phyloP scores from a whole-genome alignment of 345 rosid species.

The Syzygium aromaticum region DNA sequence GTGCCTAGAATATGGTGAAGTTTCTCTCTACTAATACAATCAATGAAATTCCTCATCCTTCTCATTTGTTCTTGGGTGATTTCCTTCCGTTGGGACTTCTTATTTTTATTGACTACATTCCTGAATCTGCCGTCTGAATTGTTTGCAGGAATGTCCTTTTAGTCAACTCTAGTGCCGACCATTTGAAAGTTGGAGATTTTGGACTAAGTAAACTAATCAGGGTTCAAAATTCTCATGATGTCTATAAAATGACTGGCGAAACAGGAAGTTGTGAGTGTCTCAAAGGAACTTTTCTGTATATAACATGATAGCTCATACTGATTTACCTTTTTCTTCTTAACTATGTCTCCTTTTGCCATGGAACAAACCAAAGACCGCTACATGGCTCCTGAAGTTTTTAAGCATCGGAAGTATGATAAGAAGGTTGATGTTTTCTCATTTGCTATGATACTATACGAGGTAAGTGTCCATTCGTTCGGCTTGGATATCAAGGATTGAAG shows the following conservation, averaged over 20 bases:
- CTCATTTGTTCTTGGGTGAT: background rate
- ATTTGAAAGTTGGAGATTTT: slow-evolving; percentile 96
- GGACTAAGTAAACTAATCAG: slow-evolving; percentile 97
- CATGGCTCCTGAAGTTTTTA: slow-evolving; percentile 99
- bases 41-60: background rate
- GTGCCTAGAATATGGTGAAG: background rate
- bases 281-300: background rate
- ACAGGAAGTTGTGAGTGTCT: slow-evolving; percentile 91
- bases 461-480: slow-evolving; percentile 13
- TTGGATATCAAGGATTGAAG: slow-evolving; percentile 1
- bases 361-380: slow-evolving; percentile 63
- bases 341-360: slow-evolving; percentile 5
- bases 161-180: slow-evolving; percentile 92
- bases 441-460: slow-evolving; percentile 96
- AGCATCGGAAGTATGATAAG: slow-evolving; percentile 91
- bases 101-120: background rate
- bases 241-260: slow-evolving; percentile 99
- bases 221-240: slow-evolving; percentile 94
- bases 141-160: slow-evolving; percentile 85
- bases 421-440: slow-evolving; percentile 98
- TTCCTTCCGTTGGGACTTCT: background rate
- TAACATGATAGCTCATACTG: background rate
- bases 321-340: slow-evolving; percentile 3
- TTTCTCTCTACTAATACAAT: background rate
- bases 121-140: background rate